phyloP scores from a whole-genome alignment of 1,284 basidiomycete genomes.

The Cryptococcus depauperatus region DNA sequence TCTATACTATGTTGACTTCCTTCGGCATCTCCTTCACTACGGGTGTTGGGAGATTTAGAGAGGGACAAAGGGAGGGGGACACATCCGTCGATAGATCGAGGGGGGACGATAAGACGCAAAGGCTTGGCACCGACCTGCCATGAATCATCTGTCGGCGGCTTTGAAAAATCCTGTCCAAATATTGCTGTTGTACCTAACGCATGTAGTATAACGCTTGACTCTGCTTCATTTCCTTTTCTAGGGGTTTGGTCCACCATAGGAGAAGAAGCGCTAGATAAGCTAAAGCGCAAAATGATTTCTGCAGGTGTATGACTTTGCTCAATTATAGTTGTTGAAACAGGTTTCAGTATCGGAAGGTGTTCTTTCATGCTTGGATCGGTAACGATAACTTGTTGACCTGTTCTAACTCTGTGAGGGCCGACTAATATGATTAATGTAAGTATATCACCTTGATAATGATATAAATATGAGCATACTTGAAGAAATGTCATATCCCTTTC shows the following conservation, averaged over 20 bases:
- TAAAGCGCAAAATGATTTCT: conserved; percentile 30
- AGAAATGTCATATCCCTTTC: conserved; percentile 74
- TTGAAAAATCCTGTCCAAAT: conserved; percentile 52
- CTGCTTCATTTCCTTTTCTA: neutral
- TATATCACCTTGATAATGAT: neutral
- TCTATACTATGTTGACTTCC: no score
- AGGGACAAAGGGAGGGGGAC: conserved; percentile 8
- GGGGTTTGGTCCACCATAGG: no score
- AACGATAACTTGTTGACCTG: conserved; percentile 71
- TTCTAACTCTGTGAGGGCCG: conserved; percentile 67
- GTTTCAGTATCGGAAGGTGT: conserved; percentile 48
- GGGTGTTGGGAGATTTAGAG: conserved; percentile 1
- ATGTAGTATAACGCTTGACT: conserved; percentile 36
- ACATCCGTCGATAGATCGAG: conserved; percentile 2
- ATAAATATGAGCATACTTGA: conserved; percentile 54
- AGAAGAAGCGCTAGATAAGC: neutral
- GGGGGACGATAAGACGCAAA: conserved; percentile 8
- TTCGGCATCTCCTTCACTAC: neutral
- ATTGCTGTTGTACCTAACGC: conserved; percentile 57
- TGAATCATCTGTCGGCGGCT: no score
- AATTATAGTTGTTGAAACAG: conserved; percentile 26
- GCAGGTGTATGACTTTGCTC: conserved; percentile 15
- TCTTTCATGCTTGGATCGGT: conserved; percentile 52
- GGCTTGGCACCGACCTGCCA: conserved; percentile 6
- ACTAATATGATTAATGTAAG: conserved; percentile 45